phyloP scores from a whole-genome alignment of 306 rosid genomes.

The Oemleria cerasiformis region DNA sequence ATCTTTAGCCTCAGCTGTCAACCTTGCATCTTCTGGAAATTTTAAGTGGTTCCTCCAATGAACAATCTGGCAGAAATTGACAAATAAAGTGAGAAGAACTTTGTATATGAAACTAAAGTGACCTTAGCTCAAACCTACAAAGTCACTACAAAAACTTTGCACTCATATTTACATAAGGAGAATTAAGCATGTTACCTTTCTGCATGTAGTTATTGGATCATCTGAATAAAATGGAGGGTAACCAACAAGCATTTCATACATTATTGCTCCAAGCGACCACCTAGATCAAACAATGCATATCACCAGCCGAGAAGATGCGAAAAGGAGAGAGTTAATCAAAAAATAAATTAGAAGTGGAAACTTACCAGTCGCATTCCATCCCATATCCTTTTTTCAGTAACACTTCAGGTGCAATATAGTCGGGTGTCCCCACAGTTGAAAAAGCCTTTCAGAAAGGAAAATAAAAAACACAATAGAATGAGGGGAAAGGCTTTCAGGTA shows the following conservation, averaged over 20 bases:
- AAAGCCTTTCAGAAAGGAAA: conserved; percentile 61
- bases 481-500: conserved; percentile 9
- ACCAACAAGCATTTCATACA: conserved; percentile 99
- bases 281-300: conserved; percentile 34
- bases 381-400: conserved; percentile 96
- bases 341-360: conserved; percentile 20
- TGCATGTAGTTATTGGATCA: conserved; percentile 89
- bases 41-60: conserved; percentile 89
- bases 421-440: conserved; percentile 99
- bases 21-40: conserved; percentile 83
- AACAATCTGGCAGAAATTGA: conserved; percentile 70
- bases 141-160: conserved; percentile 15
- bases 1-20: conserved; percentile 88
- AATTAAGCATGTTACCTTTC: conserved; percentile 66
- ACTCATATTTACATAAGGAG: neutral
- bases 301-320: neutral
- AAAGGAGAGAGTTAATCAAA: neutral
- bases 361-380: conserved; percentile 99
- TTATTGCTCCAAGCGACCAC: conserved; percentile 98
- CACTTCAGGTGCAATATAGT: conserved; percentile 98
- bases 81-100: conserved; percentile 22
- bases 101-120: conserved; percentile 10
- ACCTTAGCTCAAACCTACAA: conserved; percentile 20
- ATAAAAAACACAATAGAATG: conserved; percentile 27
- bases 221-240: conserved; percentile 97